Base-by-base conservation (phyloP, 257 asterid species). In the Solanum chmielewskii region DNA sequence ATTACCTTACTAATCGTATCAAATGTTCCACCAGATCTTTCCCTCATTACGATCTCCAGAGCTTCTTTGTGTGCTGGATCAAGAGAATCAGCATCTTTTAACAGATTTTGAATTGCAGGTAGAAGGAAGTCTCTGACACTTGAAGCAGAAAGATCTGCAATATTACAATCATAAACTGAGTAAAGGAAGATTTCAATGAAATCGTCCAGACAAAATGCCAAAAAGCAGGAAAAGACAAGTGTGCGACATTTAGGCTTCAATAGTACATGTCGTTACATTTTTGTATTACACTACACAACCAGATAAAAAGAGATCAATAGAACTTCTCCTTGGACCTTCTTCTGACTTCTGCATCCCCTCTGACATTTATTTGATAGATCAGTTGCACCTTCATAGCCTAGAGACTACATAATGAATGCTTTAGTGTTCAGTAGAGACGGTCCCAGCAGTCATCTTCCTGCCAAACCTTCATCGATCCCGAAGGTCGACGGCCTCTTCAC, bases 31-130 rank as follows among this genome's bases (percentile, higher is more conserved):
- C 98, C 96, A 6, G 98, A 96, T 88, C 99, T 89, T 89, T 97
- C 99, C 92, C 92, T 97, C 87, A 93, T 52, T 91, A 97, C 94
- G 29, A 96, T 94, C 91, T 97, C 99, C 25, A 97, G 94, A 77
- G 99, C 99, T 93, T 97, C 99, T 92, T 95, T 97, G 90, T 97
- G 99, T 49, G 99, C 99, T 88, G 99, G 99, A 90, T 97, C 99
- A 27, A 97, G 95, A 12, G 99, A 97, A 86, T 97, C 99, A 4
- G 85, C 81, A 88, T 96, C 99, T 92, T 94, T 97, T 85, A 97
- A 39, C 77, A 97, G 91, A 88, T 97, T 97, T 88, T 97, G 99
- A 60, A 97, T 95, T 3, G 98, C 98, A 13, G 99, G 99, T 87
- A 97, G 92, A 85, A 96, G 97, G 89, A 87, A 91, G 89, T 96